Evolutionary conservation across 176 grass and related monocot genomes (phyloP).

Genomic region (Melocanna baccifera): DNA sequence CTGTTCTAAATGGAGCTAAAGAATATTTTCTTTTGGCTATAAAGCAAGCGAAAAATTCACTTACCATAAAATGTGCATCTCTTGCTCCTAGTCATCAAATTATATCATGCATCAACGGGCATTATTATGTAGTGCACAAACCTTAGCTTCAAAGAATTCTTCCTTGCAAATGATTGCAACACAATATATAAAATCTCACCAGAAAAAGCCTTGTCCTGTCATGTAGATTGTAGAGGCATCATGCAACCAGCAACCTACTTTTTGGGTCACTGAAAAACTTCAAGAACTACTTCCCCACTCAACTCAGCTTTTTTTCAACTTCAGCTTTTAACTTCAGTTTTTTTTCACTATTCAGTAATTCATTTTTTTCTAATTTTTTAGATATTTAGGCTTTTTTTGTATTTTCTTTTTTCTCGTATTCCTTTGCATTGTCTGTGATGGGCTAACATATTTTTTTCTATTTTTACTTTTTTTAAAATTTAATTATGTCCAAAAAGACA

Average conservation of each 20-base stretch:
- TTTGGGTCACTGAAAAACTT: slow-evolving; percentile 7
- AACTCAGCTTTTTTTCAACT: too few species aligned
- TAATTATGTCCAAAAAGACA: too few species aligned
- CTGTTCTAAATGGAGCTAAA: neutral
- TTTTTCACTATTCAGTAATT: too few species aligned
- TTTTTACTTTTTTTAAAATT: too few species aligned
- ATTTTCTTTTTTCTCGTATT: too few species aligned
- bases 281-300: neutral
- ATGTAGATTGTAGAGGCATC: slow-evolving; percentile 11
- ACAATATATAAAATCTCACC: slow-evolving; percentile 22
- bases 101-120: slow-evolving; percentile 18
- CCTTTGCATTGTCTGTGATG: too few species aligned
- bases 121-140: neutral
- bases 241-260: neutral
- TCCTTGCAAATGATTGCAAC: slow-evolving; percentile 8
- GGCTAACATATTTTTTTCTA: too few species aligned
- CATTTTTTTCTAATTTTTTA: too few species aligned
- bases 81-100: neutral
- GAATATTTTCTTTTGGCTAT: neutral
- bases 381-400: too few species aligned
- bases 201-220: slow-evolving; percentile 15
- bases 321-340: too few species aligned
- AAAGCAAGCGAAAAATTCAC: neutral
- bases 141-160: slow-evolving; percentile 14
- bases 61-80: neutral